Conservation (phyloP, 2,329 filamentous ascomycete species). For the Mollisiaceae sp. region DNA sequence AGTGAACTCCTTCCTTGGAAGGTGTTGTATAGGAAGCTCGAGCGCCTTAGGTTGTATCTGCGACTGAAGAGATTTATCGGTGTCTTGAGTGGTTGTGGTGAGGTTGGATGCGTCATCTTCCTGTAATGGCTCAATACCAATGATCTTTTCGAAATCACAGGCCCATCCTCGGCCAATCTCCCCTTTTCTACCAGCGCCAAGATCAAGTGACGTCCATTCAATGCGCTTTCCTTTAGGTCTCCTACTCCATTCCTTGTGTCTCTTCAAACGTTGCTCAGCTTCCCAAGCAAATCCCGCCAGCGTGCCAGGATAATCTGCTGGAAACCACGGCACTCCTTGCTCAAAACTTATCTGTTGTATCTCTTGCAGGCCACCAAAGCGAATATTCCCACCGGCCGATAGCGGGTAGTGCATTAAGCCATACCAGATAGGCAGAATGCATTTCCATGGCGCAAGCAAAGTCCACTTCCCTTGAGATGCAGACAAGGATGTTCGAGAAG, state of each 20-base stretch:
- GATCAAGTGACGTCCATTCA: slow-evolving; percentile 74
- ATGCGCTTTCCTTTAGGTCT: slow-evolving; percentile 82
- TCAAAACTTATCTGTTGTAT: slow-evolving; percentile 83
- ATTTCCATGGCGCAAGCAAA: slow-evolving; percentile 88
- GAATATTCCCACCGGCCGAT: slow-evolving; percentile 77
- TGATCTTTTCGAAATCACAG: slow-evolving; percentile 74
- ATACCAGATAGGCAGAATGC: slow-evolving; percentile 85
- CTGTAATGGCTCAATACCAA: slow-evolving; percentile 19
- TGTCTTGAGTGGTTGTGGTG: slow-evolving; percentile 18
- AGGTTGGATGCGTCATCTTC: slow-evolving; percentile 13
- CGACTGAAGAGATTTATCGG: not conserved
- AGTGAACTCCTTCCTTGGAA: slow-evolving; percentile 30
- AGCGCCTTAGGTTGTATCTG: not conserved
- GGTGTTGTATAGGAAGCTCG: slow-evolving; percentile 27
- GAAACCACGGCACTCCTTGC: slow-evolving; percentile 79
- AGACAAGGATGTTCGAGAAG: slow-evolving; percentile 56
- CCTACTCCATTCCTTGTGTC: slow-evolving; percentile 71
- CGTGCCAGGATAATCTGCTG: slow-evolving; percentile 81
- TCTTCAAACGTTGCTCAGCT: slow-evolving; percentile 62
- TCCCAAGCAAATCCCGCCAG: slow-evolving; percentile 82
- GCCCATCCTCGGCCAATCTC: slow-evolving; percentile 83
- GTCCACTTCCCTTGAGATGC: slow-evolving; percentile 77
- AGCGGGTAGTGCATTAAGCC: slow-evolving; percentile 82
- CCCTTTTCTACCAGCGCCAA: slow-evolving; percentile 76
- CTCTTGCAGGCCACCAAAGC: slow-evolving; percentile 83